Evolutionary conservation across 1,284 basidiomycete species (phyloP), one percentile per base, ranked within the genome.

Genomic region (Tausonia pullulans): DNA sequence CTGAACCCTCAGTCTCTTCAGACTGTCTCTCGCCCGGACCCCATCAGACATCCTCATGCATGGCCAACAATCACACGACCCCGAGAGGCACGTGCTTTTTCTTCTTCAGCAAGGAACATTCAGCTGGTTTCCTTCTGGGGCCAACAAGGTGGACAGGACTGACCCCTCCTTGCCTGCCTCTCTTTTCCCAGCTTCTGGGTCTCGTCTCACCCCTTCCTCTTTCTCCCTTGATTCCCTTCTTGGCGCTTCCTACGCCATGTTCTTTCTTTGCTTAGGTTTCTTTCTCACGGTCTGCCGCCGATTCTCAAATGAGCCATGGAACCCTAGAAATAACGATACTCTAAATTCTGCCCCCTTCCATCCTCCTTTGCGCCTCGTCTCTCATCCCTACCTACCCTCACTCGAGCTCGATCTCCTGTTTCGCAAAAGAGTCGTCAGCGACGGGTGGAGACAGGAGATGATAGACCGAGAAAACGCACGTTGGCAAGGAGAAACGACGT

Each of bases 11-110:
- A 83, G 0, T 82, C 80, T 10, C 78, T 93, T 39, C 88, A 86
- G 45, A 82, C 76, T 71, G 27, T 27, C 27, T 27, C 27, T 27
- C 27, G 27, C 27, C 27, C 27, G 27, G 27, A 27, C 27, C 27
- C 27, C 27, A 27, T 27, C 27, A 27, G 27, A 27, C 80, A 82
- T 68, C 79, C 94, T 46, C 88, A 91, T 71, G 74, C 63, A 85
- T 85, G 84, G 84, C 80, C 68, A 92, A 90, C 79, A 89, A 88
- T 77, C 89, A 87, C 75, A 90, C 89, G n/a, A 81, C 81, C 61
- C 84, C 87, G 16, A 81, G 83, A 63, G 87, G 87, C 14, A 89
- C 88, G 8, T 79, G 86, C 69, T 94, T 92, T 82, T 90, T 92
- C 82, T 90, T 88, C 81, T 93, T 87, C 71, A 88, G 89, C 64